These are phyloP conservation scores for Phytomonas sp. DNA, from an alignment of 208 protist species.

Conservation along the genomic window DNA sequence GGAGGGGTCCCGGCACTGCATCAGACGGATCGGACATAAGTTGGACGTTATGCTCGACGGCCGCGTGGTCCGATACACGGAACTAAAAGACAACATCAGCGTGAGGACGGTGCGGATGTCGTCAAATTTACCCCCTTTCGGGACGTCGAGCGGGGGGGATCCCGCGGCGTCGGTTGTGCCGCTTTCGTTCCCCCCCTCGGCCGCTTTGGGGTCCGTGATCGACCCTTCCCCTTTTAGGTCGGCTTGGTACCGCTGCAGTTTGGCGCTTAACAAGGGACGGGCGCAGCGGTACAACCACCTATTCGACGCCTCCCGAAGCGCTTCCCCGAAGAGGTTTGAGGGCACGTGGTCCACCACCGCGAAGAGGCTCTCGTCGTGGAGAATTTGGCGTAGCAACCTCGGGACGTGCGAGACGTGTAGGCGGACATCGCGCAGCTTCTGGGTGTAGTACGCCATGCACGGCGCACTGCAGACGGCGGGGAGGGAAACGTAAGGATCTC, in stretches of 20 bases:
- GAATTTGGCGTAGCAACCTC: slow-evolving; percentile 41
- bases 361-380: slow-evolving; percentile 59
- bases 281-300: slow-evolving; percentile 47
- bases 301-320: slow-evolving; percentile 36
- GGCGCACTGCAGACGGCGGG: slow-evolving; percentile 26
- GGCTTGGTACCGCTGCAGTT: slow-evolving; percentile 2
- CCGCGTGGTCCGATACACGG: slow-evolving; percentile 52
- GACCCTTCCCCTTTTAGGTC: not conserved
- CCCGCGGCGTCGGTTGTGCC: not conserved
- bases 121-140: slow-evolving; percentile 15
- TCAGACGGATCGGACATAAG: slow-evolving; percentile 42
- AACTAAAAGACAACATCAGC: slow-evolving; percentile 34
- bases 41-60: slow-evolving; percentile 31
- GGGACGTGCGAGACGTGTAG: slow-evolving; percentile 28
- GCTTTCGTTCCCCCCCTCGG: not conserved
- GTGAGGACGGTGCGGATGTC: slow-evolving; percentile 50
- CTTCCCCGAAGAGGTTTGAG: slow-evolving; percentile 31
- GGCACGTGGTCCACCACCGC: slow-evolving; percentile 41
- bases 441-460: slow-evolving; percentile 25
- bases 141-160: slow-evolving; percentile 13
- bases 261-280: slow-evolving; percentile 25
- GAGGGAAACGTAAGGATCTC: slow-evolving; percentile 4
- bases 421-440: slow-evolving; percentile 20
- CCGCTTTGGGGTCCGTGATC: not conserved
- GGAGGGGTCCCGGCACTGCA: slow-evolving; percentile 65